A percentile compares a stretch with the other conserved stretches of the same genome.
Conservation (phyloP, 2,329 filamentous ascomycete genomes). For the Aspergillus tamarii region DNA sequence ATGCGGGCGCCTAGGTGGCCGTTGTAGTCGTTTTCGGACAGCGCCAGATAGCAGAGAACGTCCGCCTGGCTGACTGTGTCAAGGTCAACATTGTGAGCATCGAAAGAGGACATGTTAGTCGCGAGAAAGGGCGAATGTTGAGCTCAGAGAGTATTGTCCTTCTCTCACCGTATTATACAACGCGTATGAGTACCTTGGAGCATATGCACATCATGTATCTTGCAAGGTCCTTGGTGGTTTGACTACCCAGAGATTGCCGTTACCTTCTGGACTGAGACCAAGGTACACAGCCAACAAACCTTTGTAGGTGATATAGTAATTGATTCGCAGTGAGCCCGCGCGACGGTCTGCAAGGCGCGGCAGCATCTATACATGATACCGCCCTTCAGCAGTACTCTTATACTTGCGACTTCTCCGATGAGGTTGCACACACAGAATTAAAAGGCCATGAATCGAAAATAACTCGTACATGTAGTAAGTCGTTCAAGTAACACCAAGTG, state of each 20-base stretch:
- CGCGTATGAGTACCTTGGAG: conserved; percentile 7
- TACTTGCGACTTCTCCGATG: not conserved
- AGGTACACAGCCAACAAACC: not conserved
- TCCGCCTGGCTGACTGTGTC: conserved; percentile 45
- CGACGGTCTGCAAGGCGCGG: not conserved
- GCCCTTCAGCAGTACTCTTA: not conserved
- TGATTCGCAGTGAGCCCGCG: not conserved
- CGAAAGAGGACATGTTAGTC: conserved; percentile 27
- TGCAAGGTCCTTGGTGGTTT: not conserved
- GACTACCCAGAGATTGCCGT: not conserved
- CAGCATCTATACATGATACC: not conserved
- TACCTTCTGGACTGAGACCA: not conserved
- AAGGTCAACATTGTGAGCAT: conserved; percentile 51
- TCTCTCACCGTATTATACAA: not conserved
- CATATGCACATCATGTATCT: not conserved
- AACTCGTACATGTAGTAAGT: not conserved
- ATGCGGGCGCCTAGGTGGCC: conserved; percentile 51
- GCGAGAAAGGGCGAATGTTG: not conserved
- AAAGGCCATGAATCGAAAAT: not conserved
- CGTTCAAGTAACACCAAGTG: too few species aligned
- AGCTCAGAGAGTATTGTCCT: not conserved
- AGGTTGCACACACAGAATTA: not conserved
- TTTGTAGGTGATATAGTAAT: not conserved
- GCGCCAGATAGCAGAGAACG: conserved; percentile 56
- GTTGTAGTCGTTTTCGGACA: conserved; percentile 56